Conservation (phyloP, 2,329 filamentous ascomycete species). For the Tolypocladium amazonense region DNA sequence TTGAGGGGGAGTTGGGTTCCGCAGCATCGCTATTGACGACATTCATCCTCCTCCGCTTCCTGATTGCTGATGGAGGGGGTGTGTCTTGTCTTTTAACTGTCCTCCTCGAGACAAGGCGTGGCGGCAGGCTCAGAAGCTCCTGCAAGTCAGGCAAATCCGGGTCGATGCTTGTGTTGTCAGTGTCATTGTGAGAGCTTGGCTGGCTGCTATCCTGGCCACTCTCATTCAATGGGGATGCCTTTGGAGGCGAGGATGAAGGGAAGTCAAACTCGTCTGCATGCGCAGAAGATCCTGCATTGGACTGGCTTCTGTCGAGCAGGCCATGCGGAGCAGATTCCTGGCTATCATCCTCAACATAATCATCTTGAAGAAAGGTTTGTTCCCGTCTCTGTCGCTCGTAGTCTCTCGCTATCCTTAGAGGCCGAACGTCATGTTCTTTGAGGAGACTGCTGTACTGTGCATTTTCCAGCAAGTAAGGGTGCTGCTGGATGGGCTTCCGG, state of each 20-base stretch:
- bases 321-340: slow-evolving; percentile 26
- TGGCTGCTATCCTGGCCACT: slow-evolving; percentile 20
- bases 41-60: slow-evolving; percentile 19
- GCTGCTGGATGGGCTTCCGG: slow-evolving; percentile 50
- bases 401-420: slow-evolving; percentile 31
- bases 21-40: slow-evolving; percentile 20
- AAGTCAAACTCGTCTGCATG: slow-evolving; percentile 10
- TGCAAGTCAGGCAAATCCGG: slow-evolving; percentile 26
- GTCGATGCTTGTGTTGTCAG: slow-evolving; percentile 26
- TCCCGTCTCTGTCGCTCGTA: slow-evolving; percentile 18
- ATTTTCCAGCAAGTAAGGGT: slow-evolving; percentile 47
- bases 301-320: slow-evolving; percentile 25
- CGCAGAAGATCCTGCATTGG: slow-evolving; percentile 7
- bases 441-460: slow-evolving; percentile 42
- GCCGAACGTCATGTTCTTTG: slow-evolving; percentile 43
- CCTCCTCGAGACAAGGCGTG: slow-evolving; percentile 5
- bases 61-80: slow-evolving; percentile 13
- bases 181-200: slow-evolving; percentile 21
- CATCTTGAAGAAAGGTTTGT: slow-evolving; percentile 37
- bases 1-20: slow-evolving; percentile 6
- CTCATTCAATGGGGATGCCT: slow-evolving; percentile 14
- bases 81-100: slow-evolving; percentile 12
- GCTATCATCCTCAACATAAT: slow-evolving; percentile 41
- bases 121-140: slow-evolving; percentile 17
- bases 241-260: slow-evolving; percentile 17